phyloP scores from a whole-genome alignment of 495 filamentous ascomycete species.

The Penicillium bialowiezense region DNA sequence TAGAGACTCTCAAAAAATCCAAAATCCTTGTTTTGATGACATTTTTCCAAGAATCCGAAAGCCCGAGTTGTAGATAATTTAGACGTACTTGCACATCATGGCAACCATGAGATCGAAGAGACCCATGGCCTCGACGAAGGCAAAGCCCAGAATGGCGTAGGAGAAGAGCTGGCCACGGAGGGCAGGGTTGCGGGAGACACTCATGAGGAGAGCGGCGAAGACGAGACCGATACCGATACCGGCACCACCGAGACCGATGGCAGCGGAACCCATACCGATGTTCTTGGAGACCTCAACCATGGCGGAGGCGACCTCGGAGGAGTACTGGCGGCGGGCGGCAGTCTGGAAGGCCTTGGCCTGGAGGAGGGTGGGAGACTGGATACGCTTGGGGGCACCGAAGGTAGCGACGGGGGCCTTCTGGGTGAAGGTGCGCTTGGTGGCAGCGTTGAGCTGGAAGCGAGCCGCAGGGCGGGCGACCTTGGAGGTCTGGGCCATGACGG shows the following conservation, averaged over 20 bases:
- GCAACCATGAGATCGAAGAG: constrained; percentile 93
- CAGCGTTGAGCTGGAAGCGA: constrained; percentile 57
- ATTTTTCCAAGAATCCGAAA: constrained; percentile 15
- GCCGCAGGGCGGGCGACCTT: constrained; percentile 71
- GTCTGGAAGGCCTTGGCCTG: constrained; percentile 61
- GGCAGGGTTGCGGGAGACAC: constrained; percentile 84
- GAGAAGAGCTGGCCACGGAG: constrained; percentile 90
- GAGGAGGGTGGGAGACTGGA: constrained; percentile 57
- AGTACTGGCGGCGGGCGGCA: constrained; percentile 65
- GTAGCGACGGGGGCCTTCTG: constrained; percentile 41
- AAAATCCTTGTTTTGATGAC: constrained; percentile 13
- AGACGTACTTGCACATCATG: constrained; percentile 74
- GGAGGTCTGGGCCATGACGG: constrained; percentile 66
- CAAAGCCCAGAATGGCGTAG: constrained; percentile 91
- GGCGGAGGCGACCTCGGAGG: constrained; percentile 76
- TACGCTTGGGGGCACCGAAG: constrained; percentile 63
- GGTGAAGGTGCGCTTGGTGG: constrained; percentile 68
- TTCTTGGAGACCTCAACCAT: constrained; percentile 87
- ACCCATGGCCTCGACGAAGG: constrained; percentile 91
- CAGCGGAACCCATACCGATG: constrained; percentile 79
- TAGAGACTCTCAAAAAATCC: constrained; percentile 18
- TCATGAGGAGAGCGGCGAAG: constrained; percentile 80
- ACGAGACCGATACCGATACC: constrained; percentile 92
- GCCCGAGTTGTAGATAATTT: constrained; percentile 23
- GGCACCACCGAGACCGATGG: constrained; percentile 86